Evolutionary conservation across 768 basidiomycete genomes (phyloP).

Genomic region (Boletus vinaceobasis): DNA sequence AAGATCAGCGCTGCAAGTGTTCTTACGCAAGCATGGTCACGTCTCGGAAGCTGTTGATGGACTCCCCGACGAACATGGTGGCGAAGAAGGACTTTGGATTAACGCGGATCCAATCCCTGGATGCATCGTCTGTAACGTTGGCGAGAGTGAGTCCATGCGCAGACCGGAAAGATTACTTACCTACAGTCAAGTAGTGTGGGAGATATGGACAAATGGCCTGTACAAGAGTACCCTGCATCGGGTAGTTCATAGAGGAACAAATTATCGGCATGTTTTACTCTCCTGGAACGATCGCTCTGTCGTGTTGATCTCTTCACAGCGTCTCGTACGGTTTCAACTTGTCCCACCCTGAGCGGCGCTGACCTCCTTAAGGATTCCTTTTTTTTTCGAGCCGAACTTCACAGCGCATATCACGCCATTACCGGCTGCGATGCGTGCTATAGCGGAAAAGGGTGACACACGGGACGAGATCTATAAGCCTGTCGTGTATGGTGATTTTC

Average conservation of each 20-base stretch:
- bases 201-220: conserved; percentile 84
- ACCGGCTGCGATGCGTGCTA: conserved; percentile 49
- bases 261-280: conserved; percentile 47
- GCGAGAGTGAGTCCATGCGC: conserved; percentile 62
- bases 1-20: conserved; percentile 78
- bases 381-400: conserved; percentile 94
- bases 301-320: conserved; percentile 35
- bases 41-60: conserved; percentile 29
- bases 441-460: conserved; percentile 7
- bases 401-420: conserved; percentile 66
- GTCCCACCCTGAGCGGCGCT: background rate
- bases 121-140: conserved; percentile 88
- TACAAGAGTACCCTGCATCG: conserved; percentile 90
- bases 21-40: conserved; percentile 45
- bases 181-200: conserved; percentile 65
- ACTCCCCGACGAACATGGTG: conserved; percentile 50
- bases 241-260: conserved; percentile 72
- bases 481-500: conserved; percentile 76
- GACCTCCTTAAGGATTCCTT: conserved; percentile 61
- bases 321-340: conserved; percentile 57
- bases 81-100: conserved; percentile 70
- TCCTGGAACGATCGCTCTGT: background rate
- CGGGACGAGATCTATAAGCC: conserved; percentile 38
- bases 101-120: conserved; percentile 79
- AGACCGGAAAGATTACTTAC: background rate